phyloP scores from a whole-genome alignment of 2,329 filamentous ascomycete species.

The Ascochyta lentis region DNA sequence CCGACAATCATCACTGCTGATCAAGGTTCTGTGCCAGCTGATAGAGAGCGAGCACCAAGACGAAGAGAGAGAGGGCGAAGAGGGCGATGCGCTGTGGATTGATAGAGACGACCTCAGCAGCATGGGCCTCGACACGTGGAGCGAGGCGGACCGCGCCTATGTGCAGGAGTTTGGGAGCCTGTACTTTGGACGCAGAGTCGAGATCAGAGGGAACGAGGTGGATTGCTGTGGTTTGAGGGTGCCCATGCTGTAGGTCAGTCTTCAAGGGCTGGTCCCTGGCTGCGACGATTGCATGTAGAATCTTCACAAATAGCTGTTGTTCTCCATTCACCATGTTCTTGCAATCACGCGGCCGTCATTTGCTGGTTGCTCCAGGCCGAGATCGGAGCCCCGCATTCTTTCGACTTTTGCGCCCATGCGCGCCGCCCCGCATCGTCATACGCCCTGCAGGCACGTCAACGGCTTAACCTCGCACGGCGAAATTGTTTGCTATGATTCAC shows the following conservation, averaged over 20 bases:
- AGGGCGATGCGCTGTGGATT: conserved; percentile 57
- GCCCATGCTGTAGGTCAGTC: conserved; percentile 30
- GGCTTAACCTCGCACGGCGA: conserved; percentile 16
- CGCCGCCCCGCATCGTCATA: conserved; percentile 19
- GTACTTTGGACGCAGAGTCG: conserved; percentile 71
- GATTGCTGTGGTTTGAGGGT: conserved; percentile 77
- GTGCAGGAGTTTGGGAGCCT: conserved; percentile 65
- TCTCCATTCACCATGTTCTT: no score
- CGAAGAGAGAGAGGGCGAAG: conserved; percentile 42
- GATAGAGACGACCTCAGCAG: conserved; percentile 69
- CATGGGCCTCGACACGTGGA: conserved; percentile 83
- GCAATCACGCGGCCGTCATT: no score
- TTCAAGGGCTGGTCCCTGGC: background rate
- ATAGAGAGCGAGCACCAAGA: conserved; percentile 60
- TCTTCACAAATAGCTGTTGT: no score
- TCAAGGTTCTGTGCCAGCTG: conserved; percentile 68
- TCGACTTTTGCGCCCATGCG: conserved; percentile 13
- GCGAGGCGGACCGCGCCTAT: conserved; percentile 71
- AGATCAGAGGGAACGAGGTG: conserved; percentile 71
- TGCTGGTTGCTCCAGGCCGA: background rate
- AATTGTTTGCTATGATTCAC: conserved; percentile 15
- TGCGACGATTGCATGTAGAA: no score
- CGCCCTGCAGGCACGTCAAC: conserved; percentile 11
- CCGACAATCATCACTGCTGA: conserved; percentile 70
- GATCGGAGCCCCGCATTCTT: conserved; percentile 18